Conservation (phyloP, 192 early-diverging fungal species). For the Backusella westeae region DNA sequence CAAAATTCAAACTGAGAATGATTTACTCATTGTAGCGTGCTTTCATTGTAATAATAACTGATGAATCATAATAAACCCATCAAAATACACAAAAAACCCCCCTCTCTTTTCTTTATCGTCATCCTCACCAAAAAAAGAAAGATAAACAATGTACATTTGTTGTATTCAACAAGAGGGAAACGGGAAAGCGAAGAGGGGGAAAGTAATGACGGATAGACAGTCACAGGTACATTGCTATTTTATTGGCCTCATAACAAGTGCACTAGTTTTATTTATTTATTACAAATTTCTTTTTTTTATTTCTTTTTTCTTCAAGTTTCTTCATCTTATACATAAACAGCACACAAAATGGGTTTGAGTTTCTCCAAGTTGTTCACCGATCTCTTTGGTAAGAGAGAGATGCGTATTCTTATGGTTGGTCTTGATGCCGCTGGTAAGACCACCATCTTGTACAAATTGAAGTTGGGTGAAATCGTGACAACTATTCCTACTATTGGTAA, state of each 20-base stretch:
- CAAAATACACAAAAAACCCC: no score
- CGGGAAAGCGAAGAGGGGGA: no score
- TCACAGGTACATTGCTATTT: neutral
- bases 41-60: no score
- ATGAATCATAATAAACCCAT: no score
- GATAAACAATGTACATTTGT: no score
- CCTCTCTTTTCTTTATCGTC: no score
- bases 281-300: neutral
- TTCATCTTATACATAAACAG: neutral
- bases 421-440: conserved; percentile 96
- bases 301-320: neutral
- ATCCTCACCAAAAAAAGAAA: no score
- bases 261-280: neutral
- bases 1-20: no score
- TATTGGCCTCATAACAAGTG: neutral
- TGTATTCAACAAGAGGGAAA: no score
- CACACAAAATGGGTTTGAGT: conserved; percentile 69
- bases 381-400: conserved; percentile 89
- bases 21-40: no score
- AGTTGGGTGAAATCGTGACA: conserved; percentile 97
- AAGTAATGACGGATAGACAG: neutral
- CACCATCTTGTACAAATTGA: conserved; percentile 98
- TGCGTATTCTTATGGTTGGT: conserved; percentile 95
- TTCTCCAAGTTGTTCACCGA: conserved; percentile 74
- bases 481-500: conserved; percentile 98